Conservation (phyloP, 352 stramenopile genomes). For the Globisporangium nagaii region DNA sequence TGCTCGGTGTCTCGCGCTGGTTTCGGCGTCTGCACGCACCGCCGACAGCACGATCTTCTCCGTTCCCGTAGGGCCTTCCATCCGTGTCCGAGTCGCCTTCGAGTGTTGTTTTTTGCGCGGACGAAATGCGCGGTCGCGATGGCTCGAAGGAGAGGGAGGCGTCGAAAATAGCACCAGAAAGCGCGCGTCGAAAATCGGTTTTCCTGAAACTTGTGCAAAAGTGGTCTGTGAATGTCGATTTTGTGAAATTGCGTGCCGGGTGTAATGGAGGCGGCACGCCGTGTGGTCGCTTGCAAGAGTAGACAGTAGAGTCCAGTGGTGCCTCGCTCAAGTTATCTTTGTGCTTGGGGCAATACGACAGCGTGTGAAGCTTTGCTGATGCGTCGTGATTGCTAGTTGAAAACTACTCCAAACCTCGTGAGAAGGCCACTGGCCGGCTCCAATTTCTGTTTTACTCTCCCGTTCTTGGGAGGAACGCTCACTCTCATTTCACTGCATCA, state of each 20-base stretch:
- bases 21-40: slow-evolving; percentile 40
- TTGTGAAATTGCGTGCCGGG: not conserved
- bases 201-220: too few species aligned
- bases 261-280: not conserved
- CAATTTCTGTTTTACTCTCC: slow-evolving; percentile 89
- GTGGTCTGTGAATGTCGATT: too few species aligned
- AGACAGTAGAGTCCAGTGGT: not conserved
- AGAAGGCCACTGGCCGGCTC: slow-evolving; percentile 85
- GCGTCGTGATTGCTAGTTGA: slow-evolving; percentile 94
- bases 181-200: not conserved
- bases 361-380: slow-evolving; percentile 92
- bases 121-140: not conserved
- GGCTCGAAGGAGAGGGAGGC: not conserved
- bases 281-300: not conserved
- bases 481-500: not conserved
- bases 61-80: slow-evolving; percentile 54
- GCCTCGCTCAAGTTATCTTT: slow-evolving; percentile 48
- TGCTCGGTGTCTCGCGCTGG: too few species aligned
- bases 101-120: slow-evolving; percentile 10
- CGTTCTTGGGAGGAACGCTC: slow-evolving; percentile 52
- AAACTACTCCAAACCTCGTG: slow-evolving; percentile 92
- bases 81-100: slow-evolving; percentile 26
- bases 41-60: slow-evolving; percentile 80
- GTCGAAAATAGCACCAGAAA: slow-evolving; percentile 2
- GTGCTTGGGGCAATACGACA: slow-evolving; percentile 92